Percentiles rank a stretch among this genome's conserved stretches.
Evolutionary conservation across 441 rosid genomes (phyloP).

Genomic region (Gossypium schwendimanii): DNA sequence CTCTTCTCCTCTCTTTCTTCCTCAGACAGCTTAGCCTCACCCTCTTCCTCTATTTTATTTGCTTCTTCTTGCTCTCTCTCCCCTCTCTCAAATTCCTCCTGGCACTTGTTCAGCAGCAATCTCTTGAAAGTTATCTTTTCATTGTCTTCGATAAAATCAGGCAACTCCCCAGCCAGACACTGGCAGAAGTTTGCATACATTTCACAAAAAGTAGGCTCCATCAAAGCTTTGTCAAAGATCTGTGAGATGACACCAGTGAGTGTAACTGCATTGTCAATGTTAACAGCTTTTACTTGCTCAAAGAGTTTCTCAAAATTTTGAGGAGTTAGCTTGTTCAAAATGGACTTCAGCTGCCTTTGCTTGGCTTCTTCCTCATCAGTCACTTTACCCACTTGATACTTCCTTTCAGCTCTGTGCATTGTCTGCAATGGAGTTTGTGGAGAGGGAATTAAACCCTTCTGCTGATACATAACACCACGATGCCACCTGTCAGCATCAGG

Average conservation of each 20-base stretch:
- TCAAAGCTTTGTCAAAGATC: conserved; percentile 92
- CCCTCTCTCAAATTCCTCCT: conserved; percentile 92
- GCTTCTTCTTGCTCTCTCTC: conserved; percentile 95
- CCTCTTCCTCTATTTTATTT: conserved; percentile 73
- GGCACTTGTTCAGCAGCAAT: conserved; percentile 82
- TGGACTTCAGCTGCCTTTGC: conserved; percentile 75
- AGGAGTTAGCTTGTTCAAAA: conserved; percentile 91
- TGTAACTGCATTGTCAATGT: conserved; percentile 64
- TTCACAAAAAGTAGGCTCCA: conserved; percentile 96
- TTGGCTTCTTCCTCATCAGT: conserved; percentile 75
- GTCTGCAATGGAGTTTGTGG: conserved; percentile 69
- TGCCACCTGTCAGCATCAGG: conserved; percentile 86
- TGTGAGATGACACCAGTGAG: conserved; percentile 81
- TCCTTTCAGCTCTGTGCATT: conserved; percentile 91
- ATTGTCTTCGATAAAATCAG: conserved; percentile 58
- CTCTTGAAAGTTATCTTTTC: conserved; percentile 78
- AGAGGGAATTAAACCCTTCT: conserved; percentile 78
- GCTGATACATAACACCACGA: conserved; percentile 57
- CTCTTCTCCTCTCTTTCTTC: conserved; percentile 86
- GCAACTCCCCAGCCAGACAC: conserved; percentile 62
- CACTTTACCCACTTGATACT: conserved; percentile 78
- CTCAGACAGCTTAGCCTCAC: conserved; percentile 63
- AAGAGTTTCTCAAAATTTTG: conserved; percentile 89
- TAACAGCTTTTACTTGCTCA: conserved; percentile 79
- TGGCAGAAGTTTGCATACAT: conserved; percentile 88